These are phyloP conservation scores for Ophidiomyces ophidiicola DNA, from an alignment of 2,329 filamentous ascomycete species.

Conservation along the genomic window DNA sequence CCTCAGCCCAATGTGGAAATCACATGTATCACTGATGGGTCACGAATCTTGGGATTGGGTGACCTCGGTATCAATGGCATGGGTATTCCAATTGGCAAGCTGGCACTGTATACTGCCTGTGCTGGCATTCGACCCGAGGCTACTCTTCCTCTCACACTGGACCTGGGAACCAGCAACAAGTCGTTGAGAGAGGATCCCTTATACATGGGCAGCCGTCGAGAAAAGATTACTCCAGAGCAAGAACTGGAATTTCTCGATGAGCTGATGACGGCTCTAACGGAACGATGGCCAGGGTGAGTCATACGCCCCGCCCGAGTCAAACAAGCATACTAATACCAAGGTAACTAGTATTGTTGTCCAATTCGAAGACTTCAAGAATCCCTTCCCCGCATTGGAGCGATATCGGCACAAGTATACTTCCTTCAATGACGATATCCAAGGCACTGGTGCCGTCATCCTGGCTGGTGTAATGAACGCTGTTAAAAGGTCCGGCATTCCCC, in stretches of 20 bases:
- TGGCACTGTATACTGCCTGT: conserved; percentile 87
- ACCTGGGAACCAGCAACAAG: conserved; percentile 54
- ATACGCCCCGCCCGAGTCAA: not conserved
- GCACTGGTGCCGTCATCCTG: conserved; percentile 88
- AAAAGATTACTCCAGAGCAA: conserved; percentile 63
- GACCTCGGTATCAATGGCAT: conserved; percentile 95
- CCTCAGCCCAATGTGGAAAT: conserved; percentile 82
- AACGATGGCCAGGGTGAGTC: conserved; percentile 55
- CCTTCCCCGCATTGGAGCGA: conserved; percentile 82
- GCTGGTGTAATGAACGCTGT: conserved; percentile 66
- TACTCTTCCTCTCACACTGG: conserved; percentile 51
- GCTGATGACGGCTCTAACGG: conserved; percentile 82
- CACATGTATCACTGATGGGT: conserved; percentile 92
- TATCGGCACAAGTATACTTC: conserved; percentile 83
- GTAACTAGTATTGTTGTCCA: conserved; percentile 58
- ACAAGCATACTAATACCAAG: conserved; percentile 40
- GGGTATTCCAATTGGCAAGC: conserved; percentile 94
- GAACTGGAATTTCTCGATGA: conserved; percentile 92
- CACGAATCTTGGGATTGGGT: conserved; percentile 78
- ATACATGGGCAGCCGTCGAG: conserved; percentile 79
- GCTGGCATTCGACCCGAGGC: conserved; percentile 78
- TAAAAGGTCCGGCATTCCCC: conserved; percentile 70
- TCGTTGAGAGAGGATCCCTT: conserved; percentile 62
- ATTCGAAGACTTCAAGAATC: conserved; percentile 97
- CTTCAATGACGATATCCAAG: conserved; percentile 99